These are phyloP conservation scores for Daedaleopsis sinensis DNA, from an alignment of 768 basidiomycete genomes.

Conservation along the genomic window DNA sequence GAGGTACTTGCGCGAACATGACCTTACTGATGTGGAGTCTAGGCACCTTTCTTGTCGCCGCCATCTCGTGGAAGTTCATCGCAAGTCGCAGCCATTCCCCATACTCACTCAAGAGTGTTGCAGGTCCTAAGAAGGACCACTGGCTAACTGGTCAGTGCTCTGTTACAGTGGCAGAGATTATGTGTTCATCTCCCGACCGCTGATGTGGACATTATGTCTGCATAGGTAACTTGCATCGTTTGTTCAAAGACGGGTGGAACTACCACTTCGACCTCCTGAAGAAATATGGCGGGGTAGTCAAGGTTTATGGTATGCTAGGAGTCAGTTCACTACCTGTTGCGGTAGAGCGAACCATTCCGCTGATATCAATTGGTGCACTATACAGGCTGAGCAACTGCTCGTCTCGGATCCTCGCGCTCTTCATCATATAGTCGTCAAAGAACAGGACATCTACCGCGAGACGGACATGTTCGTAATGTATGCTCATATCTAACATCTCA, in stretches of 20 bases:
- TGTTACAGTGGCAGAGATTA: neutral
- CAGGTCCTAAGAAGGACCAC: conserved; percentile 36
- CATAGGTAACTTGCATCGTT: conserved; percentile 35
- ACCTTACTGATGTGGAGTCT: neutral
- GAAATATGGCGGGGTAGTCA: conserved; percentile 39
- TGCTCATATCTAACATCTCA: neutral
- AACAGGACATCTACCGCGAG: conserved; percentile 20
- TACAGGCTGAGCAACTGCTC: conserved; percentile 19
- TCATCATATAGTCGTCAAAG: conserved; percentile 23
- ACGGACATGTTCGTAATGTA: conserved; percentile 21
- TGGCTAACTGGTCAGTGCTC: conserved; percentile 36
- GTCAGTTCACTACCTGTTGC: conserved; percentile 20
- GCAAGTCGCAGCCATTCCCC: conserved; percentile 6
- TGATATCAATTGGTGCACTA: neutral
- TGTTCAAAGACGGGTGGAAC: conserved; percentile 36
- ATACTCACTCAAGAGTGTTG: conserved; percentile 28
- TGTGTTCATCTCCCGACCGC: neutral
- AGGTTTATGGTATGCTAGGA: conserved; percentile 38
- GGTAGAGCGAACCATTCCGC: neutral
- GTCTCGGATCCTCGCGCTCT: conserved; percentile 28
- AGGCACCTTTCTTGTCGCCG: conserved; percentile 7
- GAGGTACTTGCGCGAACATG: neutral
- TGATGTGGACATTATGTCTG: too few relatives aligned
- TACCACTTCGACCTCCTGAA: conserved; percentile 35
- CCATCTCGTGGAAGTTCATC: conserved; percentile 24